Evolutionary conservation across 257 asterid species (phyloP).

Genomic region (Solanum pennellii): DNA sequence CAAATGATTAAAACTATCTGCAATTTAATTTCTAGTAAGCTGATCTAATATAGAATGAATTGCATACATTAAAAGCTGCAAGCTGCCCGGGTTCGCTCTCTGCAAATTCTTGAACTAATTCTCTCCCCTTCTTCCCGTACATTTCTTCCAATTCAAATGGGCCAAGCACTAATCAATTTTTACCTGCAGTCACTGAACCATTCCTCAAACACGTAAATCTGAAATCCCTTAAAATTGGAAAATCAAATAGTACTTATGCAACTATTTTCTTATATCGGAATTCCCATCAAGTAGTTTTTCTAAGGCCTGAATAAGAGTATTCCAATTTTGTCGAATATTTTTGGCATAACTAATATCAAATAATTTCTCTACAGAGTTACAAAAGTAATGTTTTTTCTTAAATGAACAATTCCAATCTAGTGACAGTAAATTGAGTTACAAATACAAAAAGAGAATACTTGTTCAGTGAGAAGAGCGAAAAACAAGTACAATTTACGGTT

Average conservation of each 20-base stretch:
- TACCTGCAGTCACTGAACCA: slow-evolving; percentile 18
- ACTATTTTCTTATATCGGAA: not conserved
- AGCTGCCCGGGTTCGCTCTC: slow-evolving; percentile 69
- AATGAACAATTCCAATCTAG: not conserved
- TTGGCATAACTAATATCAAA: not conserved
- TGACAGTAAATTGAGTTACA: not conserved
- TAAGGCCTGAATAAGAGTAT: not conserved
- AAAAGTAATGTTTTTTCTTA: not conserved
- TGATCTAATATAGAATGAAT: not conserved
- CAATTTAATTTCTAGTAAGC: not conserved
- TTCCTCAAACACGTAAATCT: slow-evolving; percentile 24
- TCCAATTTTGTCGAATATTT: not conserved
- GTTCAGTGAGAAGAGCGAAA: not conserved
- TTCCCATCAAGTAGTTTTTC: not conserved
- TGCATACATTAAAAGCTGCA: slow-evolving; percentile 48
- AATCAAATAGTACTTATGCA: not conserved
- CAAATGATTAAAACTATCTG: not conserved
- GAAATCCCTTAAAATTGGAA: not conserved
- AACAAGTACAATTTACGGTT: not conserved
- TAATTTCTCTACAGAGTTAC: not conserved
- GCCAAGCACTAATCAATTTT: not conserved
- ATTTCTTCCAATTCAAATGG: slow-evolving; percentile 15
- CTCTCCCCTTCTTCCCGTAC: slow-evolving; percentile 70
- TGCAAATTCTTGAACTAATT: slow-evolving; percentile 63
- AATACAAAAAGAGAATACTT: not conserved